Evolutionary conservation across 768 basidiomycete genomes (phyloP), one percentile per base, ranked within the genome.

Genomic region (Amanita thiersii): DNA sequence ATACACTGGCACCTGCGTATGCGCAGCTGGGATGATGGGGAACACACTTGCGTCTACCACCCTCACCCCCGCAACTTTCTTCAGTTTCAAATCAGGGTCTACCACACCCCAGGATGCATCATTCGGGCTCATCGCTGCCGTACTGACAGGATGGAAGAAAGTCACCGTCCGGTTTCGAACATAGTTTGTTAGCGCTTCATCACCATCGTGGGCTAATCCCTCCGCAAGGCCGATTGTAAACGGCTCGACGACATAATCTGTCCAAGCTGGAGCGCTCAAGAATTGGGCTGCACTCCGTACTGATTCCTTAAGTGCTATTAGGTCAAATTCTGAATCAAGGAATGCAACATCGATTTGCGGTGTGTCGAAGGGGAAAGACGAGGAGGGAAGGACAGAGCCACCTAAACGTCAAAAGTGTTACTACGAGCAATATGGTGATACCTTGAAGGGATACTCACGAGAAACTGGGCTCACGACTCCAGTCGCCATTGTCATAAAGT

Each of bases 1-100:
- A 41, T 56, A 54, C 3, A 51, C 44, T 2, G 47, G 44, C 3
- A 46, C 47, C 36, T 50, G 51, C 11, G 49, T 47, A 44, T 54
- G 53, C 14, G 35, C 52, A 6, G 46, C 44, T 5, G 52, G 49
- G 28, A 52, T 38, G 39, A 39, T 39, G 21, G 58, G 47, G n/a
- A 62, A 49, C 14, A 63, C 50, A 17, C 59, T 59, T 0, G 61
- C 60, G 47, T 66, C 63, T 18, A 65, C 61, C 23, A 66, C 46
- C 1, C 65, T 45, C 14, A 66, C 44, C 15, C 60, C 62, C 4
- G n/a, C 15, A 2, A 52, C 53, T 4, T 59, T 58, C 43, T 64
- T 62, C 3, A 68, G 54, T 0, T 37, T 28, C 3, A 68, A 42
- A 36, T 60, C 50, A 2, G 62, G 52, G 42, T 65, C 53, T 0